Base-by-base conservation (phyloP, 1,139 yeast genomes). In the Suhomyces anneliseae region DNA sequence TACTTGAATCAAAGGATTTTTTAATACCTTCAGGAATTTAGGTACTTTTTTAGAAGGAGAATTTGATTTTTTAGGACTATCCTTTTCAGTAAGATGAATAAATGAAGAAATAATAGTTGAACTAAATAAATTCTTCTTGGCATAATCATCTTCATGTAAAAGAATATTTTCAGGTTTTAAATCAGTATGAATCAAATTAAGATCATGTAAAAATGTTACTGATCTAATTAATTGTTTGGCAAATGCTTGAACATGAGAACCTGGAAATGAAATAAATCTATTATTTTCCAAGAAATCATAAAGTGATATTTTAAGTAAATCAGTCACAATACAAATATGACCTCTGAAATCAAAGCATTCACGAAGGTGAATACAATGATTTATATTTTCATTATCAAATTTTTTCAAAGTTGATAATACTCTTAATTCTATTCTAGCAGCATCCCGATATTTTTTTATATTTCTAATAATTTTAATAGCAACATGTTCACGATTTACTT, bases 271-370 rank as follows among this genome's bases (percentile, higher is more conserved):
- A 53, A 82, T 78, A 66, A 90, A 77, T 47, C 82, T 81, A 65
- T 90, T 90, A 45, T 78, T 75, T 51, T 86, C 88, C 79, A 92
- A 76, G 57, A 93, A 95, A 66, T 95, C 99, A 66, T 86, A 95
- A 9, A 93, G 78, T 15, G 96, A 87, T 50, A 87, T 85, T 55
- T 90, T 90, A 53, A 89, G 75, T 45, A 93, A 72, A 61, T 92
- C 96, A 0, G 98, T 92, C 4, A 95, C 96, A 49, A 90, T 79
- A 70, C 98, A 92, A 42, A 95, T 90, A 66, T 95, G 99, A 59
- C 93, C 90, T 55, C 95, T 78, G 66, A 81, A 95, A 68, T 93
- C 99, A 66, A 95, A 88, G 62, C 95, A 92, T 61, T 92, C 97
- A 36, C 88, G 77, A 47, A 93, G 68, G 61, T 88, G 96, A 51